Base-by-base conservation (phyloP, 441 rosid species). In the Euphorbia schlechtendalii region DNA sequence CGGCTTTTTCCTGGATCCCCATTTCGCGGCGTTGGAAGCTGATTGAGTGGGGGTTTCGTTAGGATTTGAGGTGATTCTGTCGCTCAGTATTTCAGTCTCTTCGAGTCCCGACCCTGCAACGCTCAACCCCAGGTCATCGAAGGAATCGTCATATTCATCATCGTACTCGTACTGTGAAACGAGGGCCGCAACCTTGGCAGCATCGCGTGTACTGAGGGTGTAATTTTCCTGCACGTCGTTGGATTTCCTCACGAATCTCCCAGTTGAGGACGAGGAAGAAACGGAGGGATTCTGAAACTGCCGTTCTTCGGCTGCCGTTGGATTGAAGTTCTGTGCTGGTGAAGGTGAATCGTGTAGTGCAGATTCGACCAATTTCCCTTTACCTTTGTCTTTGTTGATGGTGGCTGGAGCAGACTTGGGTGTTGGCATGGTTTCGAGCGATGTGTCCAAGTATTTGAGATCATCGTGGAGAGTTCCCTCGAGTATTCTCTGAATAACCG, bases 121-220 rank as follows among this genome's bases (percentile, higher is more conserved):
- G 66, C 89, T 86, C 34, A 83, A 77, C 34, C 98, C 99, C 36
- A 91, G 82, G 70, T 94, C 99, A 80, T 94, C 98, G 58, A 91
- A 94, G 56, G 99, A 94, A 73, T 94, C 99, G 51, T 94, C 98
- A 54, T 94, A 94, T 71, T 94, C 99, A 65, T 94, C 99, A 28
- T 94, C 98, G 0, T 94, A 94, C 73, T 94, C 99, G 0, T 89
- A 91, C 54, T 85, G 98, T 52, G 85, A 85, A 69, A 81, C 65
- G 48, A 89, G 71, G 41, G 96, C 89, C 8, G 72, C 77, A 45
- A 80, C 81, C 67, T 77, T 84, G 24, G 77, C 84, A 30, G 68
- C 80, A 59, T 84, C 81, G 70, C 79, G 82, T 66, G 69, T 45
- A 69, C 86, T 94, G 38, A 83, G 81, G 59, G 76, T 72, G 69